phyloP scores from a whole-genome alignment of 2,329 filamentous ascomycete species.

The Phialocephala subalpina region DNA sequence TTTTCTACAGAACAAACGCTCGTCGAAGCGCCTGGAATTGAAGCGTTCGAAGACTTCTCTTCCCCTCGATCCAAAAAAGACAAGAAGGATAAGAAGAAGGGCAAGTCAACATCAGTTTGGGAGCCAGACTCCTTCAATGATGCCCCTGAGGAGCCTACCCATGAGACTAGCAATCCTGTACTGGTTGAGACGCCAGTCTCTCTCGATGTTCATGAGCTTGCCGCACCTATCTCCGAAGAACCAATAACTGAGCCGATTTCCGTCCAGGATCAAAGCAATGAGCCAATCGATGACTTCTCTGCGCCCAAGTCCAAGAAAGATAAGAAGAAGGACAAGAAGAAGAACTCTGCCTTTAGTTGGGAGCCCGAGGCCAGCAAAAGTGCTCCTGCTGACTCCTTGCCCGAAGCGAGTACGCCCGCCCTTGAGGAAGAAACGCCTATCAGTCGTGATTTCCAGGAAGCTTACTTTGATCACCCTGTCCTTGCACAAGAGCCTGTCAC shows the following conservation, averaged over 20 bases:
- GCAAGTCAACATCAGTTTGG: constrained; percentile 18
- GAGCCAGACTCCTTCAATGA: constrained; percentile 9
- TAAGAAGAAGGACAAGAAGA: constrained; percentile 29
- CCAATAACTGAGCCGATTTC: not conserved
- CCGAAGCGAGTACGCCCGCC: not conserved
- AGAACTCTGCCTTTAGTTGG: constrained; percentile 33
- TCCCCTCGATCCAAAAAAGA: constrained; percentile 27
- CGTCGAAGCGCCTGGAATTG: not conserved
- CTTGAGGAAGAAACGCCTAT: not conserved
- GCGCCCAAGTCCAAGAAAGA: constrained; percentile 19
- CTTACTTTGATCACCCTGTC: constrained; percentile 7
- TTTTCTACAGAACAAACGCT: not conserved
- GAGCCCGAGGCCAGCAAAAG: constrained; percentile 2
- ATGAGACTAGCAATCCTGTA: not conserved
- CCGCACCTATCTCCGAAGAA: not conserved
- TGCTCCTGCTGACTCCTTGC: constrained; percentile 23
- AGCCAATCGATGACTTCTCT: constrained; percentile 5
- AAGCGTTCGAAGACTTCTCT: constrained; percentile 11
- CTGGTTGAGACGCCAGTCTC: constrained; percentile 1
- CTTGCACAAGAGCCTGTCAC: not conserved
- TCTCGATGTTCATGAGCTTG: not conserved
- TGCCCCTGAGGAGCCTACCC: not conserved
- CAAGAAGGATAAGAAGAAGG: constrained; percentile 40
- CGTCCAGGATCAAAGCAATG: not conserved
- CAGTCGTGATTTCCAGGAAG: constrained; percentile 7